Base-by-base conservation (phyloP, 148 eudicot genomes). In the Pharnaceum exiguum region DNA sequence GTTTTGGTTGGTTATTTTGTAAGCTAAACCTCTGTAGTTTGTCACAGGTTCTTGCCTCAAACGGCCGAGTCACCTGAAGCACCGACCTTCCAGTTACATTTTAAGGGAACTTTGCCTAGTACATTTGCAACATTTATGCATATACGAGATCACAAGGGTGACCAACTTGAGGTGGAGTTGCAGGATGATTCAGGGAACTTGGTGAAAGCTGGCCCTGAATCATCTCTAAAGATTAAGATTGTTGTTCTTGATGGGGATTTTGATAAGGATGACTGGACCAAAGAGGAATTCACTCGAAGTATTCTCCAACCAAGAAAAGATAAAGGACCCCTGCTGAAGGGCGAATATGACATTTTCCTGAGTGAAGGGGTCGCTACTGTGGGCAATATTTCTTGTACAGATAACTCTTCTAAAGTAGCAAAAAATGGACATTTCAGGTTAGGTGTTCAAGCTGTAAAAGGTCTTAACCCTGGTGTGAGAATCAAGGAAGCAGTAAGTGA, bases 341-440 rank as follows among this genome's bases (percentile, higher is more conserved):
- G 83, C 9, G 59, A 72, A 75, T 55, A 7, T 6, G 66, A 46
- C 55, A 32, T 36, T 28, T 16, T 39, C 7, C 74, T 81, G 28
- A 52, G 49, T 40, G 71, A 65, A 8, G 86, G 86, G 15, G 74
- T 56, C 50, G 77, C 75, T 27, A 25, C 46, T 6, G 72, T 81
- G 2, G 66, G 71, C 3, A 64, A 72, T 19, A n/a, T 81, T 22
- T 29, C 29, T 16, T 75, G 77, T 55, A 75, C 82, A 0, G 86
- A 81, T 46, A 81, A n/a, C n/a, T 78, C n/a, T n/a, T n/a, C 83
- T 46, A 82, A 79, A 58, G 78, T 80, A 83, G 68, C 71, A 32
- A 78, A 78, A 65, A 70, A 78, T 47, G 73, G 80, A 51, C 75
- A 67, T 57, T 78, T 82, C 47, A 69, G 87, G 66, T 54, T 82